Conservation (phyloP, 2,329 filamentous ascomycete species). For the Elsinoe arachidis region DNA sequence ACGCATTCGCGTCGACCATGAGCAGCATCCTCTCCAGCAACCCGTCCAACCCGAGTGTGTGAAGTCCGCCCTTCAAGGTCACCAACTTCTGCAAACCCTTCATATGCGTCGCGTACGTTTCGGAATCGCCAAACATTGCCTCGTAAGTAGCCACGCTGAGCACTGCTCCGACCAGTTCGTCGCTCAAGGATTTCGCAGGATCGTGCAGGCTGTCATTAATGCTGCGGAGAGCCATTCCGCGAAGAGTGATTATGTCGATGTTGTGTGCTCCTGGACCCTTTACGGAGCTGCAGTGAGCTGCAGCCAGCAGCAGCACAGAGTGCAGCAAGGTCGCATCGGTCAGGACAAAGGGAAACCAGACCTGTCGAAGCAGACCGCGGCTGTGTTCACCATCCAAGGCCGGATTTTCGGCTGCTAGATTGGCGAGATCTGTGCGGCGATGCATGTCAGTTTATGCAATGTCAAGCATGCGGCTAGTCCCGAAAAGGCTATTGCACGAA, state of each 20-base stretch:
- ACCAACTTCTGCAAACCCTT: constrained; percentile 37
- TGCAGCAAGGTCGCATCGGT: constrained; percentile 33
- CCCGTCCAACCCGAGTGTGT: constrained; percentile 35
- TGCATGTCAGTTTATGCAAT: constrained; percentile 12
- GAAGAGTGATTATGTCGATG: constrained; percentile 35
- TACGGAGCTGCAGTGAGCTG: constrained; percentile 33
- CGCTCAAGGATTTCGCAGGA: constrained; percentile 27
- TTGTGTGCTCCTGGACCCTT: constrained; percentile 24
- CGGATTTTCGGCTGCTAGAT: constrained; percentile 36
- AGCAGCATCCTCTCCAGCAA: constrained; percentile 40
- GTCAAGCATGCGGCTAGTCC: constrained; percentile 9
- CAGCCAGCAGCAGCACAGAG: constrained; percentile 34
- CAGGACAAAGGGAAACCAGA: constrained; percentile 36
- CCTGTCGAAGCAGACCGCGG: constrained; percentile 29
- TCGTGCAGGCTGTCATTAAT: constrained; percentile 36
- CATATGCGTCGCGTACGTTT: constrained; percentile 42
- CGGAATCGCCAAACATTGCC: constrained; percentile 39
- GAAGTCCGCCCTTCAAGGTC: constrained; percentile 38
- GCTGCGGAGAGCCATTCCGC: constrained; percentile 36
- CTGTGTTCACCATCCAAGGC: constrained; percentile 31
- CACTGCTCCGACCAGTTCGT: constrained; percentile 41
- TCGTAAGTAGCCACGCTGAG: constrained; percentile 47
- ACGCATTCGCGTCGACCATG: constrained; percentile 38
- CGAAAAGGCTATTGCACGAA: constrained; percentile 13
- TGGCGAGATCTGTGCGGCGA: constrained; percentile 24